Evolutionary conservation across 2,329 filamentous ascomycete genomes (phyloP).

Genomic region (Fusarium sp.): DNA sequence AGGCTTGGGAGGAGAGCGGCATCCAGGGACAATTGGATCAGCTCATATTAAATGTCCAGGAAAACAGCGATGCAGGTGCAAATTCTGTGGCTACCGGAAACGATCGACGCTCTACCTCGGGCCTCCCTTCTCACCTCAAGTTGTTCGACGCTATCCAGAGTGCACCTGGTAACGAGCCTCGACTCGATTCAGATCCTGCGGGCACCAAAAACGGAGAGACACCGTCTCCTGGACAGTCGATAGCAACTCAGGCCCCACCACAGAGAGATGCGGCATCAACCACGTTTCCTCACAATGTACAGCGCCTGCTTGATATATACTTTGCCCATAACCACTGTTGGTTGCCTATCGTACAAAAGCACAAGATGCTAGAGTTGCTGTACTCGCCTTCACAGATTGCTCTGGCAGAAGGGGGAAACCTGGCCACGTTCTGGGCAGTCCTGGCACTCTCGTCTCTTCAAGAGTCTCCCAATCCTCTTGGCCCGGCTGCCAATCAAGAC

Average conservation of each 20-base stretch:
- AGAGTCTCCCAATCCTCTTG: neutral
- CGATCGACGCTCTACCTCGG: neutral
- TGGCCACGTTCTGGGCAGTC: constrained; percentile 1
- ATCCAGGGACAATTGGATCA: neutral
- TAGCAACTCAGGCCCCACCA: neutral
- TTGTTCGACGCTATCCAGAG: neutral
- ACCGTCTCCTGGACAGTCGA: neutral
- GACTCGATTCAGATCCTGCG: neutral
- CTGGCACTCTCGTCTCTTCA: constrained; percentile 1
- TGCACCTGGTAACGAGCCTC: neutral
- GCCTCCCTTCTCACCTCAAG: neutral
- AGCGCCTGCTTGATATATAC: neutral
- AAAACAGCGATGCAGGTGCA: neutral
- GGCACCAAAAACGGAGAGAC: neutral
- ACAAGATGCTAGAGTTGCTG: constrained; percentile 1
- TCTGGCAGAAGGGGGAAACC: neutral
- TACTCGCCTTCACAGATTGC: neutral
- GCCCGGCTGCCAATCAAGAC: neutral
- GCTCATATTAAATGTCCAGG: neutral
- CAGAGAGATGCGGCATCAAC: neutral
- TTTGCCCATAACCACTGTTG: constrained; percentile 2
- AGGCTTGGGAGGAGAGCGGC: neutral
- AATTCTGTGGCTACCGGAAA: neutral
- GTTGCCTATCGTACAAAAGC: neutral
- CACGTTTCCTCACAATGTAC: neutral